These are phyloP conservation scores for Colletotrichum spinosum DNA, from an alignment of 2,329 filamentous ascomycete genomes.

Conservation along the genomic window DNA sequence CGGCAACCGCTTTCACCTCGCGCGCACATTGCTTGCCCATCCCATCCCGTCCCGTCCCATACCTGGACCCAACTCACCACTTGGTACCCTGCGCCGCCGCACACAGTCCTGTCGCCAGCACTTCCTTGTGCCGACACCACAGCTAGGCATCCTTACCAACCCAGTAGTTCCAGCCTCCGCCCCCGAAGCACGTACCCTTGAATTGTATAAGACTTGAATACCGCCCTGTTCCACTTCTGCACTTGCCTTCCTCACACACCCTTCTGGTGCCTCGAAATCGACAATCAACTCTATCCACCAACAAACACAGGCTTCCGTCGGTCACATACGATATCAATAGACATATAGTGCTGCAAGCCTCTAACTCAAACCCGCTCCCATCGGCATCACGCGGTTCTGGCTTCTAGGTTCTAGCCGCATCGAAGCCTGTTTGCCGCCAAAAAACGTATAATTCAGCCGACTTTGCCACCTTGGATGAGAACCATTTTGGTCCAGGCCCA, in stretches of 20 bases:
- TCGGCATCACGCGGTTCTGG: conserved; percentile 15
- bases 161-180: conserved; percentile 19
- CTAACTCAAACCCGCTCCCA: not conserved
- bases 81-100: too few species aligned
- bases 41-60: too few species aligned
- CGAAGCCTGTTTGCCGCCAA: conserved; percentile 23
- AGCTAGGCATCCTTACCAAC: not conserved
- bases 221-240: conserved; percentile 20
- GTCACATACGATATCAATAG: not conserved
- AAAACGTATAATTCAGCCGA: not conserved
- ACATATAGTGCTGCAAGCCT: not conserved
- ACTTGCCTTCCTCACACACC: not conserved
- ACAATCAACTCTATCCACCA: not conserved
- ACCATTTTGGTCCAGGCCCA: too few species aligned
- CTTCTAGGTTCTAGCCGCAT: conserved; percentile 33
- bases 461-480: too few species aligned
- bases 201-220: conserved; percentile 34
- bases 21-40: too few species aligned
- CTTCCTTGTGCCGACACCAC: too few species aligned
- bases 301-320: not conserved
- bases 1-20: too few species aligned
- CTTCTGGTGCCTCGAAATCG: conserved; percentile 8
- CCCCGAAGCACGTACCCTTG: conserved; percentile 27
- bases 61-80: too few species aligned
- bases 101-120: too few species aligned